Conservation (phyloP, 176 grass and related monocot species). For the Raddia guianensis region DNA sequence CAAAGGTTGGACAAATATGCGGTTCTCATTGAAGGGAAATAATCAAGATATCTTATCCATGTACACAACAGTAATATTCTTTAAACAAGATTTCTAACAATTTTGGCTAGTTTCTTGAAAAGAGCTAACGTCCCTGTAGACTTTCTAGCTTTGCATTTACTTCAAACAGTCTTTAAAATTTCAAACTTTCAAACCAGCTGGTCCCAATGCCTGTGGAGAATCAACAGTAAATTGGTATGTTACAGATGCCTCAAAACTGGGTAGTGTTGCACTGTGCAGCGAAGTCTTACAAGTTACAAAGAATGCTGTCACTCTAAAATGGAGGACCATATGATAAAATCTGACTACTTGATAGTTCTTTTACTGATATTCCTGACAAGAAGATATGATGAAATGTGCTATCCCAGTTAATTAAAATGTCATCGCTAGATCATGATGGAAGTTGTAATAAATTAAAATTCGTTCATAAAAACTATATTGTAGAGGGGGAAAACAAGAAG, state of each 20-base stretch:
- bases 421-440: conserved; percentile 17
- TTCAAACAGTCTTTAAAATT: conserved; percentile 4
- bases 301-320: neutral
- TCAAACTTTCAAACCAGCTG: neutral
- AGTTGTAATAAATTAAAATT: neutral
- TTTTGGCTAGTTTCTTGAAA: conserved; percentile 21
- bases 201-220: neutral
- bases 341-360: conserved; percentile 17
- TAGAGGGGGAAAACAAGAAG: conserved; percentile 4
- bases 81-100: neutral
- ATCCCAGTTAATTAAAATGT: conserved; percentile 17
- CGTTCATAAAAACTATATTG: conserved; percentile 14
- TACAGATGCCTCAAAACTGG: neutral
- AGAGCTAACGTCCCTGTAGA: neutral
- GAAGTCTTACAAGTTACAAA: neutral
- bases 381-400: neutral
- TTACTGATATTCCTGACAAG: conserved; percentile 12
- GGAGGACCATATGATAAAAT: neutral
- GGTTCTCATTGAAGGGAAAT: conserved; percentile 35
- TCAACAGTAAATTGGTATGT: neutral
- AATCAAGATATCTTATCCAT: neutral
- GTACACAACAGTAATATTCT: conserved; percentile 18
- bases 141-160: neutral
- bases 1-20: conserved; percentile 36
- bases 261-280: neutral